phyloP scores from a whole-genome alignment of 345 rosid species.

The Boechera stricta region DNA sequence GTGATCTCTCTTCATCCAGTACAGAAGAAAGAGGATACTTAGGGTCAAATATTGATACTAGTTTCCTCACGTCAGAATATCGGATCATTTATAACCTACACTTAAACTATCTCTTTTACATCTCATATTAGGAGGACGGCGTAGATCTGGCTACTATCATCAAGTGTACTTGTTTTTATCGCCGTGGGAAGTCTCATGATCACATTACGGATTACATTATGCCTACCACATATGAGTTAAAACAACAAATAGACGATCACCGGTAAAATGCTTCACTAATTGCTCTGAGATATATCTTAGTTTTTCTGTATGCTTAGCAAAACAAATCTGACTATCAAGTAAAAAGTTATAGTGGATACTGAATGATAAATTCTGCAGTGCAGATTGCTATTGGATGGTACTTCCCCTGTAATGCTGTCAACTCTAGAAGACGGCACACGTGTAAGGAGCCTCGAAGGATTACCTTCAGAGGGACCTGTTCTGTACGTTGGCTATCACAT shows the following conservation, averaged over 20 bases:
- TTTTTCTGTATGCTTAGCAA: conserved; percentile 6
- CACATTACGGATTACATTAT: conserved; percentile 56
- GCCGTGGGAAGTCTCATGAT: conserved; percentile 55
- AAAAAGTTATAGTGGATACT: background rate
- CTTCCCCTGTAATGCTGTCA: conserved; percentile 74
- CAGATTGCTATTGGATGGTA: conserved; percentile 49
- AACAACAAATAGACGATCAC: conserved; percentile 44
- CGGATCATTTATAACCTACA: background rate
- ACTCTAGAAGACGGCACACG: conserved; percentile 67
- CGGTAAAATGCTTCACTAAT: conserved; percentile 30
- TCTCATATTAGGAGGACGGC: conserved; percentile 58
- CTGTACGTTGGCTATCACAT: conserved; percentile 80
- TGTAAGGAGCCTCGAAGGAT: conserved; percentile 69
- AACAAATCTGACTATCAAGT: background rate
- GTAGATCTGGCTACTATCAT: conserved; percentile 53
- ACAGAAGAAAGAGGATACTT: background rate
- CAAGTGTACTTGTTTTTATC: conserved; percentile 58
- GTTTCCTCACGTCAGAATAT: no score
- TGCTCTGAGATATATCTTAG: background rate
- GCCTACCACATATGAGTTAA: conserved; percentile 58
- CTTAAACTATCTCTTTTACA: background rate
- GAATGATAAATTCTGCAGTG: conserved; percentile 8
- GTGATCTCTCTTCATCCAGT: conserved; percentile 22
- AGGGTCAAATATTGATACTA: conserved; percentile 11
- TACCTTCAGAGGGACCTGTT: conserved; percentile 86